Conservation (phyloP, 2,329 filamentous ascomycete species). For the Aspergillus bombycis region DNA sequence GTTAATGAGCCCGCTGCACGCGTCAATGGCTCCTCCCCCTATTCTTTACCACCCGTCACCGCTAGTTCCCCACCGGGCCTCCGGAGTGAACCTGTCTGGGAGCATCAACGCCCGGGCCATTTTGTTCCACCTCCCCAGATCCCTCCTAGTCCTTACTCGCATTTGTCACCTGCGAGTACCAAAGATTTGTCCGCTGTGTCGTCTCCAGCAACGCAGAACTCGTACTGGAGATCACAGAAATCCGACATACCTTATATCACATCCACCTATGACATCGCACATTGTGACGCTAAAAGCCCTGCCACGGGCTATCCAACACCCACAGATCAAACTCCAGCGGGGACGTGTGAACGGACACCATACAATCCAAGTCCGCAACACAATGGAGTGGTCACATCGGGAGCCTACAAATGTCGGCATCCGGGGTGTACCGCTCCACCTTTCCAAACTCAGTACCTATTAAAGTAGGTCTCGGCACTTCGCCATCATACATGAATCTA, state of each 20-base stretch:
- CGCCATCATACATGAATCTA: not conserved
- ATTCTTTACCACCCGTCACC: conserved; percentile 26
- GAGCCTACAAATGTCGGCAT: conserved; percentile 57
- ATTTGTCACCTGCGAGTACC: conserved; percentile 43
- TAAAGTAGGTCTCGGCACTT: conserved; percentile 56
- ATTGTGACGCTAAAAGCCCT: conserved; percentile 39
- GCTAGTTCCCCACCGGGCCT: conserved; percentile 30
- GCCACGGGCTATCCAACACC: conserved; percentile 45
- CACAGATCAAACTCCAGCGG: conserved; percentile 35
- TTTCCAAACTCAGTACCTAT: conserved; percentile 67
- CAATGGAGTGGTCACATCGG: conserved; percentile 31
- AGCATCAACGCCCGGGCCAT: conserved; percentile 34
- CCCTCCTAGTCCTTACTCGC: conserved; percentile 39
- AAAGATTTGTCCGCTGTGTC: conserved; percentile 41
- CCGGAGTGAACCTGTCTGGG: conserved; percentile 32
- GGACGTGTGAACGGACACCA: conserved; percentile 26
- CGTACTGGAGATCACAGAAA: conserved; percentile 34
- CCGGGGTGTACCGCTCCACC: conserved; percentile 60
- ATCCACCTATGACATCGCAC: conserved; percentile 33
- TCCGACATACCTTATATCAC: conserved; percentile 31
- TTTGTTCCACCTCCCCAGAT: conserved; percentile 33
- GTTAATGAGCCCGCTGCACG: conserved; percentile 30
- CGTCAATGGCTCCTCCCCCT: conserved; percentile 29
- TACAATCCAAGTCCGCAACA: conserved; percentile 27
- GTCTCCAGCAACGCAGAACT: conserved; percentile 36